Conservation (phyloP, 495 filamentous ascomycete genomes). For the Bathelium albidoporum region DNA sequence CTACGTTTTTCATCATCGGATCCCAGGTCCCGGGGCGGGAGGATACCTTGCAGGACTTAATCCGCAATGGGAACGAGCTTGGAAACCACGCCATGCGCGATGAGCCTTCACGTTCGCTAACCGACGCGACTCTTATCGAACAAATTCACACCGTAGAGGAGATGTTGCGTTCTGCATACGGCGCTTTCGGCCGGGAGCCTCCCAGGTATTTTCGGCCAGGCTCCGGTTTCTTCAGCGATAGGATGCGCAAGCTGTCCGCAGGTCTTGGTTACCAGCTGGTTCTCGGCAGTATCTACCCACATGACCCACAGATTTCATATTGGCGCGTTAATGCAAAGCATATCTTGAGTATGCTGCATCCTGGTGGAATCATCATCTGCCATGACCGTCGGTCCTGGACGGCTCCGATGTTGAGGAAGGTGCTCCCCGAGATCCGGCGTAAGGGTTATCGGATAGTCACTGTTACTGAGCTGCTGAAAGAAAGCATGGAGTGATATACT, state of each 20-base stretch:
- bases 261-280: slow-evolving; percentile 55
- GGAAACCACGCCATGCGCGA: slow-evolving; percentile 83
- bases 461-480: slow-evolving; percentile 51
- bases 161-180: slow-evolving; percentile 36
- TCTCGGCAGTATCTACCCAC: slow-evolving; percentile 73
- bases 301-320: slow-evolving; percentile 67
- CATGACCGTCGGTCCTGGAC: slow-evolving; percentile 78
- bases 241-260: slow-evolving; percentile 49
- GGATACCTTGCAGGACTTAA: slow-evolving; percentile 46
- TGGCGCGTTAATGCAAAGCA: slow-evolving; percentile 64
- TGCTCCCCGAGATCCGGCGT: slow-evolving; percentile 57
- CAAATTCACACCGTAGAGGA: slow-evolving; percentile 37
- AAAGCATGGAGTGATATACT: slow-evolving; percentile 6
- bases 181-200: slow-evolving; percentile 8
- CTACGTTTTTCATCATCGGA: slow-evolving; percentile 47
- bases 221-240: slow-evolving; percentile 62
- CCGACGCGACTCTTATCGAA: slow-evolving; percentile 20
- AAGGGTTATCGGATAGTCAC: slow-evolving; percentile 60
- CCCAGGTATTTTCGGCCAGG: slow-evolving; percentile 67
- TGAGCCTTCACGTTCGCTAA: slow-evolving; percentile 49
- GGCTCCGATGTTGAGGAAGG: slow-evolving; percentile 56
- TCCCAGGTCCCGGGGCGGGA: slow-evolving; percentile 56
- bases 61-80: slow-evolving; percentile 58
- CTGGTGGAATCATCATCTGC: slow-evolving; percentile 69
- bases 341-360: slow-evolving; percentile 63